Conservation (phyloP, 2,329 filamentous ascomycete genomes). For the Penicillium expansum region DNA sequence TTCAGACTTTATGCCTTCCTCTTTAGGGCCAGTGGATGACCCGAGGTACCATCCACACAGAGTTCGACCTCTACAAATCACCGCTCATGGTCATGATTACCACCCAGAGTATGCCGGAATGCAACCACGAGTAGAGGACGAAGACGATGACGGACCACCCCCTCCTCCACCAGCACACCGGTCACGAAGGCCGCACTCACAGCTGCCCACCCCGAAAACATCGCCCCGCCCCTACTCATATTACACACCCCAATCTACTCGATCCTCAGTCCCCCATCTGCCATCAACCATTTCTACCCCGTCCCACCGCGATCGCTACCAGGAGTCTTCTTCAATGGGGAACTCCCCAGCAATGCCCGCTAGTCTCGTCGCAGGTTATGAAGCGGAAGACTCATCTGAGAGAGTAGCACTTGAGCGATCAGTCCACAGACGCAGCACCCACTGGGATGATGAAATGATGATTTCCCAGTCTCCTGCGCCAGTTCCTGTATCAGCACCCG, state of each 20-base stretch:
- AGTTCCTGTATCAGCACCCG: constrained; percentile 15
- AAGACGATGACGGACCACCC: constrained; percentile 38
- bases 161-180: constrained; percentile 39
- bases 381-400: constrained; percentile 33
- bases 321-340: constrained; percentile 14
- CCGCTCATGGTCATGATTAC: constrained; percentile 28
- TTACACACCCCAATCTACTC: constrained; percentile 24
- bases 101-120: constrained; percentile 43
- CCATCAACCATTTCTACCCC: constrained; percentile 1
- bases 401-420: constrained; percentile 29
- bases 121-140: constrained; percentile 50
- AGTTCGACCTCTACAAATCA: constrained; percentile 25
- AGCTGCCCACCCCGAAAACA: constrained; percentile 26
- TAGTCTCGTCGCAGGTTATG: constrained; percentile 44
- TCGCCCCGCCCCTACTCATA: constrained; percentile 27
- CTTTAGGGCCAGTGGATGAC: constrained; percentile 21
- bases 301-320: neutral
- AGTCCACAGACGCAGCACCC: constrained; percentile 27
- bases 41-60: constrained; percentile 27
- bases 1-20: constrained; percentile 17
- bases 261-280: neutral
- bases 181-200: constrained; percentile 29
- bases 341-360: constrained; percentile 36
- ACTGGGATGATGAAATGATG: constrained; percentile 29
- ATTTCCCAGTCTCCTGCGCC: constrained; percentile 22